Evolutionary conservation across 2,329 filamentous ascomycete genomes (phyloP), one percentile per base, ranked within the genome.

Genomic region (Colletotrichum camelliae): DNA sequence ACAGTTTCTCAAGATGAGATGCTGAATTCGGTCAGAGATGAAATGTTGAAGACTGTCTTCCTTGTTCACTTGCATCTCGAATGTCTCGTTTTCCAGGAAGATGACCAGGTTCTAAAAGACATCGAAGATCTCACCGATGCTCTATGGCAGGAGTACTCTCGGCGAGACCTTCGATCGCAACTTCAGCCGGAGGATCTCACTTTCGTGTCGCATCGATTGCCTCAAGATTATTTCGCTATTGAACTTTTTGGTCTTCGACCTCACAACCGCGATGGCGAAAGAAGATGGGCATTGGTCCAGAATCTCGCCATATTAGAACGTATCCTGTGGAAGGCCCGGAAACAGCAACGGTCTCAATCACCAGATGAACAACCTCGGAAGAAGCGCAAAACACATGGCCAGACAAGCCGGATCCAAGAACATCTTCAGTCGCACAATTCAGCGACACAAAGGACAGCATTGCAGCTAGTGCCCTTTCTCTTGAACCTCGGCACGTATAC

Each of bases 111-210:
- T 71, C 82, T 84, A 33, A 86, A 80, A 60, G 83, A 89, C 78
- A 70, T 98, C 7, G 91, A 93, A 77, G 90, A 90, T n/a, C 84
- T 98, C 3, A 82, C 93, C 39, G 93, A 96, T 60, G 88, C 90
- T 5, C 85, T 99, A n/a, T 94, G 93, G 86, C 86, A 86, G 10
- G 96, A 98, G 80, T 98, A 98, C 83, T 88, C 91, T 5, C 93
- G 89, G 77, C 90, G 95, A 76, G 88, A 92, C 43, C 92, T 94
- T 64, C 91, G 92, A 74, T 93, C 94, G 64, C 91, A 93, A 48
- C 88, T 98, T 13, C 94, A 95, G 77, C 85, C 97, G n/a, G 92
- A 95, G 76, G 94, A 98, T 79, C 82, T 98, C 31, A 86, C 88
- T 1, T 94, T 94, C 77, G 81, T 88, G 61, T 79, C 87, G 79